Conservation (phyloP, 2,329 filamentous ascomycete genomes). For the Fusarium domesticum region DNA sequence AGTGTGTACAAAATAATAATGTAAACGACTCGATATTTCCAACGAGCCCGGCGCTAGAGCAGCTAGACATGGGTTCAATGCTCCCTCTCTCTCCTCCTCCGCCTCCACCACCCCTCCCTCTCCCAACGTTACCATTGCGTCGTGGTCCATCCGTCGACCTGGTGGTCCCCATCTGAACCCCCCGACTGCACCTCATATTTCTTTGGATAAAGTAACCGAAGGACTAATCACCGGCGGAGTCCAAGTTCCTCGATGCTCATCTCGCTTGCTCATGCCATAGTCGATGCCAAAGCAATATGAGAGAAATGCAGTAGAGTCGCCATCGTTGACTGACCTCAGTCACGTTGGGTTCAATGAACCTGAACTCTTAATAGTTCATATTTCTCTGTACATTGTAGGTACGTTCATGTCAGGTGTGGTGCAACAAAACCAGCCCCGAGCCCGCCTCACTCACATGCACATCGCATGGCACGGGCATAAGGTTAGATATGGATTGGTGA, state of each 20-base stretch:
- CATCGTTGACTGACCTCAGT: not conserved
- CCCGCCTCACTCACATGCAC: slow-evolving; percentile 3
- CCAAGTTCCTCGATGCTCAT: not conserved
- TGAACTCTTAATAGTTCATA: too few species aligned
- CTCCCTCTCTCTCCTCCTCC: not conserved
- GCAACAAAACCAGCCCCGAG: slow-evolving; percentile 1
- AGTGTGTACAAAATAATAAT: too few species aligned
- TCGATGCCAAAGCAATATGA: too few species aligned
- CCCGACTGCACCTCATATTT: not conserved
- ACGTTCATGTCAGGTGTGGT: slow-evolving; percentile 1
- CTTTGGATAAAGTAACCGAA: not conserved
- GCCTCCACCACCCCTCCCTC: too few species aligned
- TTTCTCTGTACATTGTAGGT: too few species aligned
- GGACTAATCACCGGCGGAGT: not conserved
- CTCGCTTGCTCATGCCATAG: not conserved
- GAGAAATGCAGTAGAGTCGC: too few species aligned
- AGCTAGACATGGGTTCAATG: not conserved
- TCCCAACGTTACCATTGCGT: too few species aligned
- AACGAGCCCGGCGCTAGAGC: not conserved
- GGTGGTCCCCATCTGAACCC: not conserved
- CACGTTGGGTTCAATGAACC: not conserved
- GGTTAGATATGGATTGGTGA: slow-evolving; percentile 13
- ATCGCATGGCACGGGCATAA: slow-evolving; percentile 10
- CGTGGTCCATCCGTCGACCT: too few species aligned
- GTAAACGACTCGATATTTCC: too few species aligned